Conservation (phyloP, 2,329 filamentous ascomycete genomes). For the Didymella segeticola region DNA sequence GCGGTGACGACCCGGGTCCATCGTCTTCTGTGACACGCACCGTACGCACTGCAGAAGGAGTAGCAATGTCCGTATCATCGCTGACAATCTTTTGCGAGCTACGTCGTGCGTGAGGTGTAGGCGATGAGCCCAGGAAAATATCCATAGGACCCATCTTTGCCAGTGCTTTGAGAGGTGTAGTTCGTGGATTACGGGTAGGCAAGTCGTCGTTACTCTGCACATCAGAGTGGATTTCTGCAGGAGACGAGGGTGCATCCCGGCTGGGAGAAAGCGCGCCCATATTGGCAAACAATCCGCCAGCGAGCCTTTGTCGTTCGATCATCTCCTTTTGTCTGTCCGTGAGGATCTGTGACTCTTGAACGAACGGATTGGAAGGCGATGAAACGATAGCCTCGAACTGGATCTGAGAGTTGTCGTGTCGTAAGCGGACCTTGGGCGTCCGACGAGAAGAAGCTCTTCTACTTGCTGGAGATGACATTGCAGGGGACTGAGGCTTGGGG, state of each 20-base stretch:
- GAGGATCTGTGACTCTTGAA: conserved; percentile 72
- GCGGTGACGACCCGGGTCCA: conserved; percentile 48
- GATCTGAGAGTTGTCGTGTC: conserved; percentile 84
- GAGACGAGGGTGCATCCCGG: conserved; percentile 28
- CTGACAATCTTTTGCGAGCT: conserved; percentile 33
- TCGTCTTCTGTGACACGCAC: conserved; percentile 29
- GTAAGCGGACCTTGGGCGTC: conserved; percentile 61
- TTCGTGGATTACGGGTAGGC: conserved; percentile 25
- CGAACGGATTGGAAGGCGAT: conserved; percentile 56
- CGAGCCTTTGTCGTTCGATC: conserved; percentile 70
- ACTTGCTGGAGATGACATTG: conserved; percentile 25
- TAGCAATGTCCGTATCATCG: conserved; percentile 36
- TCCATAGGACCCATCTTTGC: conserved; percentile 44
- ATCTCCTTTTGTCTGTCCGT: conserved; percentile 84
- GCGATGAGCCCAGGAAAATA: conserved; percentile 45
- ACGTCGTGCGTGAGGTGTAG: conserved; percentile 43
- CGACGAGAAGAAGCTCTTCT: conserved; percentile 33
- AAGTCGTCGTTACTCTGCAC: conserved; percentile 33
- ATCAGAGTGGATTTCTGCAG: conserved; percentile 40
- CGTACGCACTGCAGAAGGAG: conserved; percentile 37
- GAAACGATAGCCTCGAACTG: conserved; percentile 74
- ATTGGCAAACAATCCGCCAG: conserved; percentile 71
- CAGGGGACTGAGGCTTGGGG: conserved; percentile 37
- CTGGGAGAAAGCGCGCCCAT: conserved; percentile 50
- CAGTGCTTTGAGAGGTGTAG: conserved; percentile 36